Base-by-base conservation (phyloP, 2,329 filamentous ascomycete genomes). In the Claviceps quebecensis region DNA sequence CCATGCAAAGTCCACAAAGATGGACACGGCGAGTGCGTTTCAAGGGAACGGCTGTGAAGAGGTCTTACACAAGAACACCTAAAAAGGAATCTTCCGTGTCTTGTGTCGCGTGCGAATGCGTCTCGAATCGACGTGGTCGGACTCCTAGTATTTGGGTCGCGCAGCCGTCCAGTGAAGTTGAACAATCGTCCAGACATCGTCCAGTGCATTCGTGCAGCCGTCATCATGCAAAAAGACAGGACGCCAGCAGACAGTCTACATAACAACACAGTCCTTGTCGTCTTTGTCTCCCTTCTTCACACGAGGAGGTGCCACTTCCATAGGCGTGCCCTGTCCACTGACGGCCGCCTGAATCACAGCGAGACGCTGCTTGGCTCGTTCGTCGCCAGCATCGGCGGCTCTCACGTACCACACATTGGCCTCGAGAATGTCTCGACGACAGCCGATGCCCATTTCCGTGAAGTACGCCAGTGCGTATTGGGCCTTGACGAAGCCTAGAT, bases 331-430 rank as follows among this genome's bases (percentile, higher is more conserved):
- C 34, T 64, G 59, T 23, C 76, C 77, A 56, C 73, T 78, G 34
- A 90, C 86, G 11, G 93, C 91, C 8, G 86, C 85, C 55, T 86
- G 80, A 55, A 98, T 98, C 41, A 89, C 87, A 19, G 85, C 81
- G 50, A 98, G 75, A 26, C 93, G 80, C 61, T 93, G 85, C 66
- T 85, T 91, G 48, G 93, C 93, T 53, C 89, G 81, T 60, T 93
- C 87, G 61, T 97, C 90, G 46, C 91, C 93, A 48, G 87, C 80
- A 58, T 95, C 91, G 16, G 93, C 91, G 5, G 93, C 93, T 67
- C 87, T 87, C 58, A 98, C 91, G 65, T 98, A 98, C 91, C 90
- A 97, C 36, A 95, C 87, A 62, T 98, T 98, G 58, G 93, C 91
- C 67, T 96, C 90, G 44, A 98, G 77, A n/a, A 91, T 83, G 65